Evolutionary conservation across 108 stramenopile species (phyloP).

Genomic region (Nitzschia palea): DNA sequence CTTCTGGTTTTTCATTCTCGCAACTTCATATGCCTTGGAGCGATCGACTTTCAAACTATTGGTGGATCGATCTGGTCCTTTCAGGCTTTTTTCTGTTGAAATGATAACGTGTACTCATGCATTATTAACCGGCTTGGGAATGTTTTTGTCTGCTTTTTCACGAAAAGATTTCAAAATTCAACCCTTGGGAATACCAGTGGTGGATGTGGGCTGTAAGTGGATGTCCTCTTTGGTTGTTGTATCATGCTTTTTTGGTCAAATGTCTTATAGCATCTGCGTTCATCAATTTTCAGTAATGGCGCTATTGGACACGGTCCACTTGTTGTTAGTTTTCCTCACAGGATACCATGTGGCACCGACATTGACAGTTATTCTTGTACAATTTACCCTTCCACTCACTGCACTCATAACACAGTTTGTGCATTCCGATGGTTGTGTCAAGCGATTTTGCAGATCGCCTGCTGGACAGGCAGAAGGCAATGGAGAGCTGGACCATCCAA

Average conservation of each 20-base stretch:
- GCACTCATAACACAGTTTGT: constrained; percentile 68
- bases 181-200: constrained; percentile 61
- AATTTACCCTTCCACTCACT: constrained; percentile 74
- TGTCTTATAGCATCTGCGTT: not conserved
- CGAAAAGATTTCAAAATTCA: constrained; percentile 25
- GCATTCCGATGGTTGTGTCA: constrained; percentile 63
- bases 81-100: constrained; percentile 73
- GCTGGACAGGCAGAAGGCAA: constrained; percentile 2
- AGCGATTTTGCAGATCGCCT: constrained; percentile 8
- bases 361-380: constrained; percentile 82
- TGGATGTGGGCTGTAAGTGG: constrained; percentile 71
- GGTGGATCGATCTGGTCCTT: constrained; percentile 82
- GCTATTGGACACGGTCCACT: constrained; percentile 73
- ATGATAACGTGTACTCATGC: constrained; percentile 69
- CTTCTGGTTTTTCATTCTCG: constrained; percentile 77
- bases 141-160: constrained; percentile 44
- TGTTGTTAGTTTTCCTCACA: constrained; percentile 71
- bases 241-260: not conserved
- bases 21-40: constrained; percentile 70
- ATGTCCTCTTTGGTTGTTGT: not conserved
- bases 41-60: constrained; percentile 77
- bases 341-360: constrained; percentile 81
- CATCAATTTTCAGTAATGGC: constrained; percentile 59
- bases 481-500: not conserved
- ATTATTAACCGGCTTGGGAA: constrained; percentile 42